These are phyloP conservation scores for Leccinum griseonigrum DNA, from an alignment of 1,284 basidiomycete genomes.

Conservation along the genomic window DNA sequence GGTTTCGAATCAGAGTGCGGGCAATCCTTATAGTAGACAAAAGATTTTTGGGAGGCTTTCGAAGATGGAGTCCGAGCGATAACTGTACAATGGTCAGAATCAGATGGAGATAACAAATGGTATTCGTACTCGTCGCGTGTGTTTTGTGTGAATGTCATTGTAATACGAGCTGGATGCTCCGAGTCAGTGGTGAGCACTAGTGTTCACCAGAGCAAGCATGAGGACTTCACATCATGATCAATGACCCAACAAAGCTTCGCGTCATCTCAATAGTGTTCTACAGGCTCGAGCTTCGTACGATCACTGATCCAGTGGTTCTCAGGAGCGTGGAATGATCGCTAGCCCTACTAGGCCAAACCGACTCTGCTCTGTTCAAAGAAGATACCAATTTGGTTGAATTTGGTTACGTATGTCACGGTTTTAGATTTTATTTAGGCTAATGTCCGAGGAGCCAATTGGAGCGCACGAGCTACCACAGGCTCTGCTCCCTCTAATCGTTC, in stretches of 20 bases:
- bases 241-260: constrained; percentile 29
- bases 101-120: constrained; percentile 1
- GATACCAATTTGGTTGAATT: no score
- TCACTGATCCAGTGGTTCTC: constrained; percentile 56
- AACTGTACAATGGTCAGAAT: constrained; percentile 43
- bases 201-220: no score
- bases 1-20: constrained; percentile 49
- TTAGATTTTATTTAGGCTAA: no score
- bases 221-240: no score
- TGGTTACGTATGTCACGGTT: no score
- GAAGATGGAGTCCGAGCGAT: constrained; percentile 75
- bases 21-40: constrained; percentile 46
- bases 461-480: no score
- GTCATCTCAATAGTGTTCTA: constrained; percentile 98
- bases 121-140: constrained; percentile 77
- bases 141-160: constrained; percentile 78
- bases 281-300: constrained; percentile 84
- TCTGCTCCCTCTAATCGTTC: no score
- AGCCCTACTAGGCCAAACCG: constrained; percentile 18
- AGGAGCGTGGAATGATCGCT: no score
- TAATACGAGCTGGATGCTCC: constrained; percentile 42
- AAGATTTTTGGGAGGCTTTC: constrained; percentile 28
- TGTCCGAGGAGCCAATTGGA: no score
- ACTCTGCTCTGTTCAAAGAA: constrained; percentile 35
- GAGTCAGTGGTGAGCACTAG: constrained; percentile 7